Evolutionary conservation across 2,329 filamentous ascomycete species (phyloP).

Genomic region (Ceratocystis lukuohia): DNA sequence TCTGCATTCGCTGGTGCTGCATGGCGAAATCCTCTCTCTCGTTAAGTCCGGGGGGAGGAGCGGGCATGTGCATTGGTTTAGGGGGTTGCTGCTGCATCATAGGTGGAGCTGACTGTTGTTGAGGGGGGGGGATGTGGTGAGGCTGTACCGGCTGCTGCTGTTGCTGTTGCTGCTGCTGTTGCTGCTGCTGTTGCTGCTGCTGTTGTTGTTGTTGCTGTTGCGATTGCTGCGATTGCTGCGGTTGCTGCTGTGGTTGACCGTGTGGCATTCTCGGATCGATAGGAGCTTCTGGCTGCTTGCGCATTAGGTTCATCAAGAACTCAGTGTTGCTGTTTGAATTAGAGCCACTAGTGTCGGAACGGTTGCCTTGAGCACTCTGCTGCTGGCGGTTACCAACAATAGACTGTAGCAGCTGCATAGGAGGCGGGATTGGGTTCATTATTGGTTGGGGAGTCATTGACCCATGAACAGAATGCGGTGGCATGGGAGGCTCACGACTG

Average conservation of each 20-base stretch:
- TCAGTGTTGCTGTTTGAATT: conserved; percentile 53
- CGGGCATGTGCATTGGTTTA: conserved; percentile 15
- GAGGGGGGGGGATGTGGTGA: conserved; percentile 14
- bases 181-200: conserved; percentile 21
- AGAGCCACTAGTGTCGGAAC: conserved; percentile 9
- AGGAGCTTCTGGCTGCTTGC: conserved; percentile 36
- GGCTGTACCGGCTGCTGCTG: conserved; percentile 24
- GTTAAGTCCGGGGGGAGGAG: conserved; percentile 2
- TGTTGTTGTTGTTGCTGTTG: conserved; percentile 20
- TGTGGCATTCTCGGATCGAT: conserved; percentile 38
- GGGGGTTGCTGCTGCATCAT: conserved; percentile 20
- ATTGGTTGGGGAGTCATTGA: conserved; percentile 38
- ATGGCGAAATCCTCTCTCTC: conserved; percentile 20
- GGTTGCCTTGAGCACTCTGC: conserved; percentile 16
- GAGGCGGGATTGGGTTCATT: conserved; percentile 33
- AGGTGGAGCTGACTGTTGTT: conserved; percentile 18
- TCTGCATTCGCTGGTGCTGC: conserved; percentile 28
- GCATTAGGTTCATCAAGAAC: conserved; percentile 75
- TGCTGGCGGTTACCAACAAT: conserved; percentile 36
- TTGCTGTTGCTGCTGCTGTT: conserved; percentile 23
- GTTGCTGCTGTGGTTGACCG: conserved; percentile 37
- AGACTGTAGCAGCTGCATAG: conserved; percentile 49
- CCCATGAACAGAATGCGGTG: conserved; percentile 32
- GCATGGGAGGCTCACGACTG: conserved; percentile 28
- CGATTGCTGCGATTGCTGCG: conserved; percentile 23